Conservation (phyloP, 345 rosid genomes). For the Boechera retrofracta region DNA sequence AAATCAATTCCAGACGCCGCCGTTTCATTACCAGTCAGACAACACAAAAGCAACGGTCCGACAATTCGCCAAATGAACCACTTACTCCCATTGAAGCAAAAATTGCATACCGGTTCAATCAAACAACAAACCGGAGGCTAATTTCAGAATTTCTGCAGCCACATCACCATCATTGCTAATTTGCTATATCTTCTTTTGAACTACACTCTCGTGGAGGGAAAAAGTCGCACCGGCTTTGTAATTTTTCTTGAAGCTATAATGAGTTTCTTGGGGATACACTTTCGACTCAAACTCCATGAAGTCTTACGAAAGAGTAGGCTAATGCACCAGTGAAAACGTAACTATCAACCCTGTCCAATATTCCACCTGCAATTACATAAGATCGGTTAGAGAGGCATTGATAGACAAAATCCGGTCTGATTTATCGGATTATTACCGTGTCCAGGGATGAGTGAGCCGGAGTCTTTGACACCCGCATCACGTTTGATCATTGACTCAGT, state of each 20-base stretch:
- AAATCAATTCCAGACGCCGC: not conserved
- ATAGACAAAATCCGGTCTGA: not conserved
- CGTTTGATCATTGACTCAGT: conserved; percentile 97
- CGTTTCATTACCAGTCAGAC: conserved; percentile 4
- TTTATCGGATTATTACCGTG: conserved; percentile 58
- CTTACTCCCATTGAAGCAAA: conserved; percentile 15
- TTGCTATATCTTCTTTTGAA: not conserved
- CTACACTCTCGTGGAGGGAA: conserved; percentile 1
- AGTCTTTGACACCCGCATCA: conserved; percentile 97
- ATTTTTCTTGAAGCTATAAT: conserved; percentile 17
- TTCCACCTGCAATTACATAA: conserved; percentile 68
- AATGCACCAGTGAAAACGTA: conserved; percentile 96
- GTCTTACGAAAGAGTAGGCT: conserved; percentile 76
- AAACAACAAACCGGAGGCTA: conserved; percentile 26
- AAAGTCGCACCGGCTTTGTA: not conserved
- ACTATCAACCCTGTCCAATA: conserved; percentile 91
- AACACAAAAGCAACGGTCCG: not conserved
- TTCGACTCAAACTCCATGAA: conserved; percentile 67
- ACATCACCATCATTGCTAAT: not conserved
- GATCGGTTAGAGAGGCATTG: not conserved
- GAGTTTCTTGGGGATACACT: not conserved
- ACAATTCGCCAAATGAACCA: conserved; percentile 3
- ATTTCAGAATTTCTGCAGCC: not conserved
- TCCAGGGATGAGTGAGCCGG: conserved; percentile 95
- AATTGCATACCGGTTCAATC: conserved; percentile 25